A percentile compares a stretch with the other conserved stretches of the same genome.
These are phyloP conservation scores for Leucosporidium creatinivorum DNA, from an alignment of 768 basidiomycete genomes.

Conservation along the genomic window DNA sequence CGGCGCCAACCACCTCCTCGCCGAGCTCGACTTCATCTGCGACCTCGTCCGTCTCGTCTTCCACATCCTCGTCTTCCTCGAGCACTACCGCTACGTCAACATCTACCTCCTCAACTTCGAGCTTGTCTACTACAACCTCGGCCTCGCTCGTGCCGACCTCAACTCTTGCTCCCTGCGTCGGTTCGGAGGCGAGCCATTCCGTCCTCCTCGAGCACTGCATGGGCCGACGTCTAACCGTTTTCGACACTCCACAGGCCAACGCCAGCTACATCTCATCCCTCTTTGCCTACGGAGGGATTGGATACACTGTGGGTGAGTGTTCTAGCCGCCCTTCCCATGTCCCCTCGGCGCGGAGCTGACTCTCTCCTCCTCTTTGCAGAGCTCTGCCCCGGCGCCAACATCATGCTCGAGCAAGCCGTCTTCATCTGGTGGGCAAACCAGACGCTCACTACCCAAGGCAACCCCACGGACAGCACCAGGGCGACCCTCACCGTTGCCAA, in stretches of 20 bases:
- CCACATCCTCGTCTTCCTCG: not conserved
- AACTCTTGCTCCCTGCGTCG: not conserved
- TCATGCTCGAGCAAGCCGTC: conserved; percentile 29
- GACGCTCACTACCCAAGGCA: conserved; percentile 35
- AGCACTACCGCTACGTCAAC: no score
- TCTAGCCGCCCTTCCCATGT: no score
- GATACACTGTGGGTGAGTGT: conserved; percentile 32
- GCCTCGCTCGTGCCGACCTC: not conserved
- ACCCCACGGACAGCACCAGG: conserved; percentile 32
- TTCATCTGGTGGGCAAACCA: conserved; percentile 32
- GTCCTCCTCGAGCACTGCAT: no score
- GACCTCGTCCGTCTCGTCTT: not conserved
- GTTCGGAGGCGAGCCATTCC: not conserved
- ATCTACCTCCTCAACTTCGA: no score
- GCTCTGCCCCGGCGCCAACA: conserved; percentile 27
- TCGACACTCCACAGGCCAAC: not conserved
- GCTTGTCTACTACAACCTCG: no score
- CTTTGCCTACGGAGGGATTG: conserved; percentile 29
- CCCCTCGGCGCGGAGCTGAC: no score
- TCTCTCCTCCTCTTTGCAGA: not conserved
- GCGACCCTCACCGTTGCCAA: conserved; percentile 33
- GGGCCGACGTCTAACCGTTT: no score
- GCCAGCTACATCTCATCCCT: conserved; percentile 31
- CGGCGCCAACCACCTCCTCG: not conserved
- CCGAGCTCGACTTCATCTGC: not conserved